Conservation (phyloP, 1,284 basidiomycete species). For the Pseudozyma thailandica region DNA sequence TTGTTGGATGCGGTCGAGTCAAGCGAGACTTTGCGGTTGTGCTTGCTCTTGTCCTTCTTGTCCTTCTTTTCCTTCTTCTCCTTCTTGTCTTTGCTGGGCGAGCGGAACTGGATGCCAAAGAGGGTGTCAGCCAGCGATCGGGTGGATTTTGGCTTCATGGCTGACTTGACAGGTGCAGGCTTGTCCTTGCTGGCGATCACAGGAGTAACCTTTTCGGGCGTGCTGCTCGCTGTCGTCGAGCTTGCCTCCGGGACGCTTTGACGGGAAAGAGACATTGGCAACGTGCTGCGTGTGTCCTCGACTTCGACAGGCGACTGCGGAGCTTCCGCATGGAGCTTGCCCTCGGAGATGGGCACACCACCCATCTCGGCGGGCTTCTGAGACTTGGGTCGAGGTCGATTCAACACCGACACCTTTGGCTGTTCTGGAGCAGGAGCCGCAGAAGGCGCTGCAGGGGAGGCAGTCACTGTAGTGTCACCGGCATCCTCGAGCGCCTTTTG, state of each 20-base stretch:
- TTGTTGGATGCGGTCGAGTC: constrained; percentile 31
- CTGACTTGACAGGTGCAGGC: constrained; percentile 53
- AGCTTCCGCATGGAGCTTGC: constrained; percentile 34
- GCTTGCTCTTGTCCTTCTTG: constrained; percentile 45
- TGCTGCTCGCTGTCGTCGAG: neutral
- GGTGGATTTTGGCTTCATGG: constrained; percentile 47
- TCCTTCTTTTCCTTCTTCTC: constrained; percentile 43
- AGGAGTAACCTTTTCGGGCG: constrained; percentile 7
- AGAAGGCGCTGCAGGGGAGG: neutral
- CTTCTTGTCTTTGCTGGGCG: constrained; percentile 44
- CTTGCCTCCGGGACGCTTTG: constrained; percentile 10
- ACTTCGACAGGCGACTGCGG: constrained; percentile 13
- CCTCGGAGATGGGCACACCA: constrained; percentile 47
- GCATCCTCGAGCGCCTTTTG: constrained; percentile 9
- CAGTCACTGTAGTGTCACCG: constrained; percentile 17
- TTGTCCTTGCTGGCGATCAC: constrained; percentile 46
- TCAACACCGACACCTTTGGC: constrained; percentile 39
- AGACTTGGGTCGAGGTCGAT: constrained; percentile 47
- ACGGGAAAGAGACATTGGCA: constrained; percentile 35
- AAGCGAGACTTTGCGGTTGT: constrained; percentile 27
- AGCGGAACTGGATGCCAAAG: constrained; percentile 48
- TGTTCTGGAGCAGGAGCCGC: too few species aligned
- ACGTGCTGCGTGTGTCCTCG: constrained; percentile 49
- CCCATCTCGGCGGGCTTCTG: constrained; percentile 46
- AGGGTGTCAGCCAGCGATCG: constrained; percentile 62